Base-by-base conservation (phyloP, 2,329 filamentous ascomycete genomes). In the Aspergillus aculeatus region DNA sequence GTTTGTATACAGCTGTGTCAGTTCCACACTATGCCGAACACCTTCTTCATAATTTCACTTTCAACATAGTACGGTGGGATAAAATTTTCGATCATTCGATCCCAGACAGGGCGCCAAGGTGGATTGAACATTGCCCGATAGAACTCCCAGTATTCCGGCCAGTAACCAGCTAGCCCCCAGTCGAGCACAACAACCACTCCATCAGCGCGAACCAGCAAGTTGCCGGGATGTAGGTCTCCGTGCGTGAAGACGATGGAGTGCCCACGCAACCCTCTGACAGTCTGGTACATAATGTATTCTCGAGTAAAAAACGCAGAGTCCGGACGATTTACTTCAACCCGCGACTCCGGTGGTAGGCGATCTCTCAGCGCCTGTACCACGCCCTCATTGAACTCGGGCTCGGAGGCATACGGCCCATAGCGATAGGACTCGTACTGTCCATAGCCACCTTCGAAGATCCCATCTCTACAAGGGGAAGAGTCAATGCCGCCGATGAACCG, bases 141-240 rank as follows among this genome's bases (percentile, higher is more conserved):
- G 50, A 62, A 71, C 51, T 70, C 69, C 62, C 68, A 69, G 50
- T 68, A 63, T 38, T 66, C 62, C 1, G 69, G 71, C 56, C 64
- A 69, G 41, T 67, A 69, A 10, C 68, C 68, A 1, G 68, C 64
- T 19, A 68, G 62, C 5, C 66, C 67, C 61, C 70, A 69, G 53
- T 73, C 69, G 16, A 71, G 49, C 32, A 72, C 58, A 5, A 67
- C 68, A 7, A 68, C 62, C 10, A 66, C 68, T 14, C 61, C 61
- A 31, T 66, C 64, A 11, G 50, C 38, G n/a, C 56, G 52, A 29
- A 71, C 64, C 14, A 72, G 48, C 4, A 73, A 65, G 48, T 73
- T 73, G 16, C 63, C 63, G 7, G 66, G 61, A 23, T 67, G 63
- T 35, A 73, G 47, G 50, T 70, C 67, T 7, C 62, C 62, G 23